A percentile compares a stretch with the other conserved stretches of the same genome.
Evolutionary conservation across 1,139 yeast genomes (phyloP).

Genomic region (Sugiyamaella novakii): DNA sequence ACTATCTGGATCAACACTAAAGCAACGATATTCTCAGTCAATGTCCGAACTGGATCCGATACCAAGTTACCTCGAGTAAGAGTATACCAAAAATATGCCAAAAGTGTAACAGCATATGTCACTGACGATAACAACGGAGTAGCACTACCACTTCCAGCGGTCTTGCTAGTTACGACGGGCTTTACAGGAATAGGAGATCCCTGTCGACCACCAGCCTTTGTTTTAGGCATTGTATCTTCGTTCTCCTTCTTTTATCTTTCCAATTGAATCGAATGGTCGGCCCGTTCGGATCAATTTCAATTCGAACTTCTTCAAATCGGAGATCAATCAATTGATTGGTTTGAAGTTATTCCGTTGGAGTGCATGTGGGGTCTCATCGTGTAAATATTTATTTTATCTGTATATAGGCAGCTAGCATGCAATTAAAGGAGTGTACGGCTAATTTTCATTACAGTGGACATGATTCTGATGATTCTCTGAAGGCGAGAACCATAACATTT

Average conservation of each 20-base stretch:
- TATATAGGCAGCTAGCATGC: no score
- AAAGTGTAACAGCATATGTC: slow-evolving; percentile 18
- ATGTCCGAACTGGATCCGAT: slow-evolving; percentile 29
- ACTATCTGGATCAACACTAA: slow-evolving; percentile 33
- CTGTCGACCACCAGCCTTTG: slow-evolving; percentile 5
- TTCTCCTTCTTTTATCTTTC: background rate
- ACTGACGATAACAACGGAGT: slow-evolving; percentile 9
- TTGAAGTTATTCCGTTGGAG: background rate
- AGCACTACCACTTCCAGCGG: background rate
- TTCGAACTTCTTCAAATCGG: no score
- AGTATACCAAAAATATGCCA: slow-evolving; percentile 21
- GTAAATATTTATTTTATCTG: no score
- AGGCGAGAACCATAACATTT: background rate
- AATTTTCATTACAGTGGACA: background rate
- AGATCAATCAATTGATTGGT: no score
- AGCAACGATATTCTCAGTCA: slow-evolving; percentile 33
- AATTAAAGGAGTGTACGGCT: slow-evolving; percentile 10
- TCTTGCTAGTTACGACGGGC: background rate
- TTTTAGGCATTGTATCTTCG: slow-evolving; percentile 7
- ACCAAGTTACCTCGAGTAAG: slow-evolving; percentile 20
- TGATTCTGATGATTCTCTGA: background rate
- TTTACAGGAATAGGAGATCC: slow-evolving; percentile 5
- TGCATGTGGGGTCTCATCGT: no score
- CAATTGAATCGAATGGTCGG: background rate
- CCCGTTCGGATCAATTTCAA: background rate